phyloP scores from a whole-genome alignment of 2,329 filamentous ascomycete species.

The Akanthomyces dipterigenus region DNA sequence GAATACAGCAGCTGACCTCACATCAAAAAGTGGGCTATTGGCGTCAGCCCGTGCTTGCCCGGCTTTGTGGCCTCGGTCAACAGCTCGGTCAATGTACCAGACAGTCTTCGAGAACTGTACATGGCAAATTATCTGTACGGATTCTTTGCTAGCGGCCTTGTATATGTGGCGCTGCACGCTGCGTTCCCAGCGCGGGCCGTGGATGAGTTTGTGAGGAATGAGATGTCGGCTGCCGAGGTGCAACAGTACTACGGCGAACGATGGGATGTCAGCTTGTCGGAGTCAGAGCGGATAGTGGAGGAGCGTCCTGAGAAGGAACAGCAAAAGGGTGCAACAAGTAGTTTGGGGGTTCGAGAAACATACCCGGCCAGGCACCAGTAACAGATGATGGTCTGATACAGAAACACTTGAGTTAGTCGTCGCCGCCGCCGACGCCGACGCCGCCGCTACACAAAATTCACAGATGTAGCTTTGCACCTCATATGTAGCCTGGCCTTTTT shows the following conservation, averaged over 20 bases:
- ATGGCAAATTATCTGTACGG: conserved; percentile 34
- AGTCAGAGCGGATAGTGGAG: conserved; percentile 3
- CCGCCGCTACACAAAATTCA: too few relatives aligned
- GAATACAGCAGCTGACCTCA: background rate
- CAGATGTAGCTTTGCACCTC: too few relatives aligned
- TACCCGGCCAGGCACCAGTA: background rate
- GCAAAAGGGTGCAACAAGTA: background rate
- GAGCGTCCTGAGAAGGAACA: background rate
- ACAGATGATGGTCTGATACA: background rate
- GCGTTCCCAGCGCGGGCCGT: conserved; percentile 22
- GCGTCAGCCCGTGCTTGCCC: conserved; percentile 33
- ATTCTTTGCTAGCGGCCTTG: conserved; percentile 26
- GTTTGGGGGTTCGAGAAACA: background rate
- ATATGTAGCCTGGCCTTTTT: too few relatives aligned
- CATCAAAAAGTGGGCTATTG: conserved; percentile 29
- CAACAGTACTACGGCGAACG: conserved; percentile 23
- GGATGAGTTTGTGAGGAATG: conserved; percentile 23
- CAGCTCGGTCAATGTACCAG: conserved; percentile 24
- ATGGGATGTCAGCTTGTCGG: conserved; percentile 25
- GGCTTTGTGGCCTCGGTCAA: conserved; percentile 37
- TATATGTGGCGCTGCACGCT: conserved; percentile 26
- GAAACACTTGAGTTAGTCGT: background rate
- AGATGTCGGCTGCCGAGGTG: conserved; percentile 19
- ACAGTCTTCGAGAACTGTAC: conserved; percentile 32
- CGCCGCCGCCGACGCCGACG: too few relatives aligned